Percentiles rank a stretch among this genome's conserved stretches.
Evolutionary conservation across 768 basidiomycete genomes (phyloP).

Genomic region (Pleurotus pulmonarius): DNA sequence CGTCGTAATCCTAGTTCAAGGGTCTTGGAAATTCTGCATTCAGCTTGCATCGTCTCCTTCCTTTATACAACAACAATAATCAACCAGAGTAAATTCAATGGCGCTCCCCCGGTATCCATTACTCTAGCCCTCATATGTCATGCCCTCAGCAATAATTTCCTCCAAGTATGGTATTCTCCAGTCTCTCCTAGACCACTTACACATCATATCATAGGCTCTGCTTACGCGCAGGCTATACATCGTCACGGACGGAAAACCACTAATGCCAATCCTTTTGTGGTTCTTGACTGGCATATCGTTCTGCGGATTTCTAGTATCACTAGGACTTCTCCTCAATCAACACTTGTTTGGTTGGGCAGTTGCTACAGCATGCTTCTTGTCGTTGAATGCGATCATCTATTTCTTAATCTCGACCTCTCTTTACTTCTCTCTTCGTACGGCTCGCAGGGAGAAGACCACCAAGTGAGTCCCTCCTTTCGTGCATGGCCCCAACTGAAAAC

Average conservation of each 20-base stretch:
- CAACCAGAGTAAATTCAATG: conserved; percentile 8
- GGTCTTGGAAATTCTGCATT: conserved; percentile 24
- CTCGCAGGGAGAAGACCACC: neutral
- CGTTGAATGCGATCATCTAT: neutral
- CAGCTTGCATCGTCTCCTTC: conserved; percentile 20
- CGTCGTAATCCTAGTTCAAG: conserved; percentile 7
- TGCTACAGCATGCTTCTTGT: neutral
- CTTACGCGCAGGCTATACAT: neutral
- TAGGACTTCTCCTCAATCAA: neutral
- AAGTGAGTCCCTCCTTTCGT: neutral
- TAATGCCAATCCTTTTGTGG: neutral
- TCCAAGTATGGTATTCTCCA: neutral
- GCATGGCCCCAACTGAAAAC: neutral
- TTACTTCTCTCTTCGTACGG: neutral
- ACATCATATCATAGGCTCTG: no score
- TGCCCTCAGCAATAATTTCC: neutral
- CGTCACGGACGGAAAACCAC: neutral
- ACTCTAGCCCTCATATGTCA: neutral
- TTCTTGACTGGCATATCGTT: neutral
- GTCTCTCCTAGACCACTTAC: no score
- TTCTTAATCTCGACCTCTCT: neutral
- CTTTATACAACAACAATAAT: conserved; percentile 27
- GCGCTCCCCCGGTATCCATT: neutral
- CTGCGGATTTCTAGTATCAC: neutral
- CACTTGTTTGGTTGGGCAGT: neutral